Percentiles rank a stretch among this genome's conserved stretches.
Conservation (phyloP, 352 stramenopile species). For the Phytophthora multivora region DNA sequence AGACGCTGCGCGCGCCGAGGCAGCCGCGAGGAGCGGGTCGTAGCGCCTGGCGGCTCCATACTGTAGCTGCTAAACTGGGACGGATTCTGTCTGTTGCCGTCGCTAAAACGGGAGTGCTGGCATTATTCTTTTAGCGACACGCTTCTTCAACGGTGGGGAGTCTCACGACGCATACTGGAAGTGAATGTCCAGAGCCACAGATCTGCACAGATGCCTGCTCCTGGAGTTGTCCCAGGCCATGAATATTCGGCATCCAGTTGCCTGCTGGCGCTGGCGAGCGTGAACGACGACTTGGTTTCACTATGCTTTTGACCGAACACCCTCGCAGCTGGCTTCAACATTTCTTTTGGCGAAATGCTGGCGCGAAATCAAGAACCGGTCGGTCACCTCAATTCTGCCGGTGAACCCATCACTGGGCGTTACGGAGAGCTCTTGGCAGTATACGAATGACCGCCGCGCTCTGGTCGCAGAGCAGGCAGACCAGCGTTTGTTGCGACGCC, state of each 20-base stretch:
- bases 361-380: not conserved
- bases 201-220: conserved; percentile 6
- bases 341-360: not conserved
- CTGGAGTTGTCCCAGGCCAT: conserved; percentile 17
- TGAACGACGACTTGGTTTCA: conserved; percentile 2
- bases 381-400: too few species aligned
- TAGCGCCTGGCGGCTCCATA: conserved; percentile 31
- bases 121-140: conserved; percentile 13
- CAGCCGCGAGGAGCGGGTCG: not conserved
- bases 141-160: conserved; percentile 16
- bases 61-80: conserved; percentile 16
- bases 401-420: conserved; percentile 7
- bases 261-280: conserved; percentile 10
- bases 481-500: not conserved
- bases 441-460: conserved; percentile 8
- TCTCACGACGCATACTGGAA: conserved; percentile 13
- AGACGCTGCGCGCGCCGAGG: conserved; percentile 21
- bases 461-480: not conserved
- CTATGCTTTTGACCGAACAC: conserved; percentile 1
- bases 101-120: conserved; percentile 19
- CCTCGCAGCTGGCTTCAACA: conserved; percentile 9
- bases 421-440: conserved; percentile 18
- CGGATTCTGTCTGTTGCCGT: not conserved
- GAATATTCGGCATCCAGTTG: conserved; percentile 17
- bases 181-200: conserved; percentile 1